A percentile compares a stretch with the other conserved stretches of the same genome.
Evolutionary conservation across 2,329 filamentous ascomycete genomes (phyloP).

Genomic region (Aspergillus phoenicis): DNA sequence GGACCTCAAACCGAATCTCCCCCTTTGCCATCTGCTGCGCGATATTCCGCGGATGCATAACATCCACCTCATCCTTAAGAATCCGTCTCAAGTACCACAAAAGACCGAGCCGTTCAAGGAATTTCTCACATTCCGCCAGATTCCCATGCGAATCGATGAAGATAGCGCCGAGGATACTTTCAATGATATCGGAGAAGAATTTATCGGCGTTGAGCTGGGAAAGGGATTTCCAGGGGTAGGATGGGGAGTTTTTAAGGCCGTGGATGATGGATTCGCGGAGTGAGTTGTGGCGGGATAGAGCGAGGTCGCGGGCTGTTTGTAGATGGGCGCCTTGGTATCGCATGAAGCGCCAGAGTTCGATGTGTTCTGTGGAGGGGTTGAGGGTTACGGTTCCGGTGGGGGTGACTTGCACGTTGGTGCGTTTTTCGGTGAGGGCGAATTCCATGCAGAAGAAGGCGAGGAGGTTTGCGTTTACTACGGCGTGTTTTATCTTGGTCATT

Average conservation of each 20-base stretch:
- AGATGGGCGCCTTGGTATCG: slow-evolving; percentile 40
- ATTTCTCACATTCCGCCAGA: slow-evolving; percentile 58
- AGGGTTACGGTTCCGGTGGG: slow-evolving; percentile 28
- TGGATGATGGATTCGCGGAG: slow-evolving; percentile 54
- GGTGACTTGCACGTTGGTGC: slow-evolving; percentile 10
- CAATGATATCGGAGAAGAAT: slow-evolving; percentile 81
- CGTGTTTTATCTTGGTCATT: slow-evolving; percentile 78
- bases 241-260: slow-evolving; percentile 52
- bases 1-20: slow-evolving; percentile 21
- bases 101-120: slow-evolving; percentile 68
- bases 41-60: slow-evolving; percentile 66
- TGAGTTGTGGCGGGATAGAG: slow-evolving; percentile 47
- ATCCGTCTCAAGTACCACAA: slow-evolving; percentile 64
- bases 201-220: slow-evolving; percentile 69
- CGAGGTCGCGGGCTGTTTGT: slow-evolving; percentile 19
- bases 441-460: slow-evolving; percentile 76
- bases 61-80: slow-evolving; percentile 59
- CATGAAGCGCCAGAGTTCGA: slow-evolving; percentile 71
- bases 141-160: slow-evolving; percentile 75
- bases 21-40: slow-evolving; percentile 60
- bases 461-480: slow-evolving; percentile 78
- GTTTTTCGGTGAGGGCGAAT: slow-evolving; percentile 24
- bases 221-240: slow-evolving; percentile 78
- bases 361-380: slow-evolving; percentile 23
- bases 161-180: slow-evolving; percentile 77